Percentiles rank a stretch among this genome's conserved stretches.
Evolutionary conservation across 2,329 filamentous ascomycete genomes (phyloP).

Genomic region (Pseudogymnoascus pannorum): DNA sequence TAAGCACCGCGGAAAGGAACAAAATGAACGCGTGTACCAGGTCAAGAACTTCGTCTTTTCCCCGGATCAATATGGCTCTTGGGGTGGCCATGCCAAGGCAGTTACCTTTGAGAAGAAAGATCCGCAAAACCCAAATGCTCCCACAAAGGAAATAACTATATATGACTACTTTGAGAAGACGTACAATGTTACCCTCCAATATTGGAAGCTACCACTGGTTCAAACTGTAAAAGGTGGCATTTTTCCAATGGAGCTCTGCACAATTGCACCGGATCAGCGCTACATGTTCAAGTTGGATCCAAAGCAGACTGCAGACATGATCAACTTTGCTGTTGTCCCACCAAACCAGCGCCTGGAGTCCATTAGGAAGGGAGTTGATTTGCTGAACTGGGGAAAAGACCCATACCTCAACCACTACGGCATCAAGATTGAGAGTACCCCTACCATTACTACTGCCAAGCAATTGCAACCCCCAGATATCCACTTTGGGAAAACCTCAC

Average conservation of each 20-base stretch:
- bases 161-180: slow-evolving; percentile 48
- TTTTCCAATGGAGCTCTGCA: slow-evolving; percentile 57
- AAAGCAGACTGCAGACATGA: slow-evolving; percentile 67
- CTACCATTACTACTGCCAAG: slow-evolving; percentile 24
- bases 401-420: slow-evolving; percentile 66
- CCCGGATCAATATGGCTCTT: slow-evolving; percentile 31
- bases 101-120: slow-evolving; percentile 48
- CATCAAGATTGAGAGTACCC: slow-evolving; percentile 50
- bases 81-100: slow-evolving; percentile 43
- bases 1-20: slow-evolving; percentile 42
- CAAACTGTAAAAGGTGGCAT: slow-evolving; percentile 45
- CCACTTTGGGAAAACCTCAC: not conserved
- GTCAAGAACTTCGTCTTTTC: slow-evolving; percentile 44
- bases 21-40: slow-evolving; percentile 43
- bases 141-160: slow-evolving; percentile 30
- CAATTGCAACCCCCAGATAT: not conserved
- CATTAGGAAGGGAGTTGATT: slow-evolving; percentile 60
- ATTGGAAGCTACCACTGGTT: slow-evolving; percentile 48
- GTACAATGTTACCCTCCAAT: slow-evolving; percentile 45
- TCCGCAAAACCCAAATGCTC: slow-evolving; percentile 36
- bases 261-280: slow-evolving; percentile 46
- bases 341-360: slow-evolving; percentile 60
- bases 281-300: slow-evolving; percentile 57
- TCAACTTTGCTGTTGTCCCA: slow-evolving; percentile 81
- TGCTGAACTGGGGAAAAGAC: slow-evolving; percentile 63